Conservation (phyloP, 192 early-diverging fungal genomes). For the Linnemannia elongata region DNA sequence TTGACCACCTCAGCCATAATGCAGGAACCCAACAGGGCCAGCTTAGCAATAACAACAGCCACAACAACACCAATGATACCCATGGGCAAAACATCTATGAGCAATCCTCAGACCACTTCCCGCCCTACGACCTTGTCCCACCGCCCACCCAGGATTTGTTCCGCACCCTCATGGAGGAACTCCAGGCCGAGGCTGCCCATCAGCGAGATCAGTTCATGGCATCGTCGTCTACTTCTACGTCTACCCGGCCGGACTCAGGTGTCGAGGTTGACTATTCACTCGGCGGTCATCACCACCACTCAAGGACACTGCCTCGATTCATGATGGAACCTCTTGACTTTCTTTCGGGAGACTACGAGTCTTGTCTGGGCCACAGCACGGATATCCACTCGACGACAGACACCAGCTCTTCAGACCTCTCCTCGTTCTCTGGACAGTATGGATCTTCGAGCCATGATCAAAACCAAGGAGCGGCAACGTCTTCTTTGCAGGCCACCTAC, state of each 20-base stretch:
- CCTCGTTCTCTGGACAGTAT: conserved; percentile 5
- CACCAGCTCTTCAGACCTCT: neutral
- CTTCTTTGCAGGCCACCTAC: neutral
- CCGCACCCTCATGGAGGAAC: conserved; percentile 50
- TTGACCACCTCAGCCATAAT: neutral
- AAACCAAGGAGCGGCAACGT: neutral
- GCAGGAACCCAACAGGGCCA: neutral
- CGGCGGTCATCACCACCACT: conserved; percentile 11
- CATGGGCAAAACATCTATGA: conserved; percentile 18
- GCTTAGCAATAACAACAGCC: neutral
- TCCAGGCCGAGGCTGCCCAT: conserved; percentile 45
- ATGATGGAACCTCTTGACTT: conserved; percentile 50
- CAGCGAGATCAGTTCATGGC: conserved; percentile 40
- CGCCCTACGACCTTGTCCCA: conserved; percentile 30
- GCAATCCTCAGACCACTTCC: conserved; percentile 21
- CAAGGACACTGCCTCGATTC: conserved; percentile 22
- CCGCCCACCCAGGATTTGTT: conserved; percentile 53
- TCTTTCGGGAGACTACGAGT: conserved; percentile 36
- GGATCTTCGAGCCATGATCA: neutral
- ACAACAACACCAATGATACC: neutral
- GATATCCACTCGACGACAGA: neutral
- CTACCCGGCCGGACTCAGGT: conserved; percentile 10
- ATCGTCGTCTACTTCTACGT: conserved; percentile 4
- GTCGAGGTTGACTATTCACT: conserved; percentile 8
- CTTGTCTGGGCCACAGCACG: conserved; percentile 8